Conservation (phyloP, 495 filamentous ascomycete genomes). For the Penicillium atrosanguineum region DNA sequence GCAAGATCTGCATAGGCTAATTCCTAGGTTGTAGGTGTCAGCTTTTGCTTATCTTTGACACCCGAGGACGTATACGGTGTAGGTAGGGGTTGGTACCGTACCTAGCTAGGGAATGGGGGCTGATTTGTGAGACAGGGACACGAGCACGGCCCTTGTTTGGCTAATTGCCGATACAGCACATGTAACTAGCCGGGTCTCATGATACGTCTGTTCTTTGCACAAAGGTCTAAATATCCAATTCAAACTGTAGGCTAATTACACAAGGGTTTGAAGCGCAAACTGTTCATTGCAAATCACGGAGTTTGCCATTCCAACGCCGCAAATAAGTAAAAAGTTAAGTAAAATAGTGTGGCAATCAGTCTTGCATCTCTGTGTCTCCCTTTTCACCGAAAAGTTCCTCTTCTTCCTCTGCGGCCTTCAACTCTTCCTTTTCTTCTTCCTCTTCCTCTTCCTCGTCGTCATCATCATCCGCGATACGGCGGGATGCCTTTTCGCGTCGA, state of each 20-base stretch:
- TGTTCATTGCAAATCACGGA: not conserved
- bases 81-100: not conserved
- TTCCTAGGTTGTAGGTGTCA: not conserved
- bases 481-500: slow-evolving; percentile 34
- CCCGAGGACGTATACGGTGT: not conserved
- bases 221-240: not conserved
- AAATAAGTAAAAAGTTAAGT: not conserved
- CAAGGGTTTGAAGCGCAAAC: slow-evolving; percentile 1
- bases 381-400: slow-evolving; percentile 26
- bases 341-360: slow-evolving; percentile 10
- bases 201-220: not conserved
- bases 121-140: not conserved
- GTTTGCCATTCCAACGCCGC: slow-evolving; percentile 4
- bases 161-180: not conserved
- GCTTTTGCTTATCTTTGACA: not conserved
- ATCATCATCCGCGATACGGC: slow-evolving; percentile 45
- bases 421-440: slow-evolving; percentile 30
- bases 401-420: slow-evolving; percentile 14
- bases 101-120: not conserved
- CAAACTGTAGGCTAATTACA: slow-evolving; percentile 1
- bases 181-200: not conserved
- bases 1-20: not conserved
- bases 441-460: slow-evolving; percentile 47
- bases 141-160: not conserved
- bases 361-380: slow-evolving; percentile 32